Evolutionary conservation across 345 rosid genomes (phyloP).

Genomic region (Salix suchowensis): DNA sequence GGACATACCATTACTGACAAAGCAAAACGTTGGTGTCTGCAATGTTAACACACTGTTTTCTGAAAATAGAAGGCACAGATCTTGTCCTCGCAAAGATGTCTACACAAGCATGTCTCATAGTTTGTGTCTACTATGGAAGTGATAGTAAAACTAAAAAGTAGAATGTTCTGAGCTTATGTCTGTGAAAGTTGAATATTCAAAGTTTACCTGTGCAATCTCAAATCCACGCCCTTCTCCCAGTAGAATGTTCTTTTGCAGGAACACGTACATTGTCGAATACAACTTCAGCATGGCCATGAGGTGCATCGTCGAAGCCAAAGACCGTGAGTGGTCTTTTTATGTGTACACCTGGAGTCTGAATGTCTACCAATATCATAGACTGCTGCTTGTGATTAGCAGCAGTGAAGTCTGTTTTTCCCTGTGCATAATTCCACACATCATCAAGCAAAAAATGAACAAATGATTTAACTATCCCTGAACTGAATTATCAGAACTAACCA

Average conservation of each 20-base stretch:
- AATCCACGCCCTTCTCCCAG: conserved; percentile 97
- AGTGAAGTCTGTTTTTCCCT: conserved; percentile 88
- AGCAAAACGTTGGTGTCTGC: background rate
- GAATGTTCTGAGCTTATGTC: background rate
- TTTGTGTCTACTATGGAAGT: background rate
- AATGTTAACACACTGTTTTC: background rate
- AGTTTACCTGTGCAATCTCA: conserved; percentile 92
- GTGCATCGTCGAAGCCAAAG: conserved; percentile 95
- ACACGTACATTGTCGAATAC: conserved; percentile 68
- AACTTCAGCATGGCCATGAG: conserved; percentile 97
- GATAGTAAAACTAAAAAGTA: background rate
- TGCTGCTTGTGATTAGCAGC: conserved; percentile 88
- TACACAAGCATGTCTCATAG: background rate
- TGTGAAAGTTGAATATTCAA: background rate
- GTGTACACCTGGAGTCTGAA: conserved; percentile 61
- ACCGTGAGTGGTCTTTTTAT: conserved; percentile 81
- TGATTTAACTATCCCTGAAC: background rate
- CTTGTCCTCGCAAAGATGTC: background rate
- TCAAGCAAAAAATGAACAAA: conserved; percentile 4
- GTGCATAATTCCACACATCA: conserved; percentile 18
- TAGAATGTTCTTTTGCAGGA: conserved; percentile 75
- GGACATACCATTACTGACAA: background rate
- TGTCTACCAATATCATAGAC: conserved; percentile 91
- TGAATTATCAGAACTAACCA: conserved; percentile 54
- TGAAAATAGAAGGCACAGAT: background rate